A percentile compares a stretch with the other conserved stretches of the same genome.
Conservation (phyloP, 495 filamentous ascomycete species). For the Penicillium parvum region DNA sequence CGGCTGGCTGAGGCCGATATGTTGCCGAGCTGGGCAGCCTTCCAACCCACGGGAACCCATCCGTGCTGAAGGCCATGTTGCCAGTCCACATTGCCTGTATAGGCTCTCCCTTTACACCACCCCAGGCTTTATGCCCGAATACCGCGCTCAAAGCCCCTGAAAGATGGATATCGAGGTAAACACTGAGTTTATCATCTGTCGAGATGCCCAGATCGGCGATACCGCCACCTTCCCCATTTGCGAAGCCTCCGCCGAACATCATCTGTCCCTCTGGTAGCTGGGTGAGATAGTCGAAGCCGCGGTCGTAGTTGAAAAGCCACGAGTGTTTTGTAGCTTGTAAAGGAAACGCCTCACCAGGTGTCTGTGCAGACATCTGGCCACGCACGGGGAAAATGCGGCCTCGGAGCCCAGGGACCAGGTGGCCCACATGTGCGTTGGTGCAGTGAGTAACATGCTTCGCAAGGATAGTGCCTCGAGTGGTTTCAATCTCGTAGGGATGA, state of each 20-base stretch:
- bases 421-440: constrained; percentile 74
- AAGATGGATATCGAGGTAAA: constrained; percentile 31
- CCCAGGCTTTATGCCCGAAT: constrained; percentile 35
- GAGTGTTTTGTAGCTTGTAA: constrained; percentile 27
- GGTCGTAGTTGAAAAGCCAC: constrained; percentile 48
- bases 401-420: constrained; percentile 62
- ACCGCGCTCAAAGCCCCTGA: constrained; percentile 23
- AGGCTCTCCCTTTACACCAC: constrained; percentile 30
- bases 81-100: constrained; percentile 72
- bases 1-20: constrained; percentile 25
- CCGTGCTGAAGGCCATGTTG: constrained; percentile 73
- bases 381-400: constrained; percentile 71
- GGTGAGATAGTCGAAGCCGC: constrained; percentile 74
- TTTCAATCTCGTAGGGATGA: constrained; percentile 44
- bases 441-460: constrained; percentile 63
- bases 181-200: constrained; percentile 28
- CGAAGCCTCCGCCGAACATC: constrained; percentile 62
- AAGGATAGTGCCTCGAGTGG: constrained; percentile 56
- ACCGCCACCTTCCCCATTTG: constrained; percentile 42
- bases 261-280: constrained; percentile 58
- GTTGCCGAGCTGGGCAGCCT: constrained; percentile 45
- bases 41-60: constrained; percentile 73
- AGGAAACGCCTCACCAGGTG: constrained; percentile 44
- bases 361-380: constrained; percentile 57
- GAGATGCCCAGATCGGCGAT: constrained; percentile 43